These are phyloP conservation scores for Pilobolus umbonatus DNA, from an alignment of 192 early-diverging fungal genomes.

Conservation along the genomic window DNA sequence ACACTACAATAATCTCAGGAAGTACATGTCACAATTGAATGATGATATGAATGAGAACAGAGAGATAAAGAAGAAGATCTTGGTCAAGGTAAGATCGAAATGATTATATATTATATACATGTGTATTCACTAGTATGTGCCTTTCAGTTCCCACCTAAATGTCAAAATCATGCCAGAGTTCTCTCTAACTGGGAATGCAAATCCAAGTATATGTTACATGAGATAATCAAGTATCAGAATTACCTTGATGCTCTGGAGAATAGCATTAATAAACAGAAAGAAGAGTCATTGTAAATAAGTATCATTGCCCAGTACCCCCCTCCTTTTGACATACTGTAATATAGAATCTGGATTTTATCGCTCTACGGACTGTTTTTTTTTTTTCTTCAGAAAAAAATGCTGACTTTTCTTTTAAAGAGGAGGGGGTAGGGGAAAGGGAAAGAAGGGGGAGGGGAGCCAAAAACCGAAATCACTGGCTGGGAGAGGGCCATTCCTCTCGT, in stretches of 20 bases:
- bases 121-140: neutral
- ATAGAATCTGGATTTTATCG: neutral
- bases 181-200: constrained; percentile 78
- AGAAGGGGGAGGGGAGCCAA: too few relatives aligned
- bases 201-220: constrained; percentile 71
- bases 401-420: neutral
- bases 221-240: constrained; percentile 81
- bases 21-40: constrained; percentile 59
- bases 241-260: constrained; percentile 72
- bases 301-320: neutral
- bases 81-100: constrained; percentile 27
- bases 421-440: too few relatives aligned
- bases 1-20: constrained; percentile 61
- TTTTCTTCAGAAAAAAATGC: neutral
- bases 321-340: neutral
- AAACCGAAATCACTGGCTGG: too few relatives aligned
- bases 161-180: constrained; percentile 57
- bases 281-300: neutral
- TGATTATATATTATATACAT: neutral
- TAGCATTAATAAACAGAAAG: neutral
- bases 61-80: constrained; percentile 46
- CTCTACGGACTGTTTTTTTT: neutral
- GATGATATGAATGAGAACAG: constrained; percentile 67
- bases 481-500: too few relatives aligned
- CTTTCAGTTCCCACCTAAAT: constrained; percentile 51